Evolutionary conservation across 306 rosid genomes (phyloP), one percentile per base, ranked within the genome.

Genomic region (Cucumis melo): DNA sequence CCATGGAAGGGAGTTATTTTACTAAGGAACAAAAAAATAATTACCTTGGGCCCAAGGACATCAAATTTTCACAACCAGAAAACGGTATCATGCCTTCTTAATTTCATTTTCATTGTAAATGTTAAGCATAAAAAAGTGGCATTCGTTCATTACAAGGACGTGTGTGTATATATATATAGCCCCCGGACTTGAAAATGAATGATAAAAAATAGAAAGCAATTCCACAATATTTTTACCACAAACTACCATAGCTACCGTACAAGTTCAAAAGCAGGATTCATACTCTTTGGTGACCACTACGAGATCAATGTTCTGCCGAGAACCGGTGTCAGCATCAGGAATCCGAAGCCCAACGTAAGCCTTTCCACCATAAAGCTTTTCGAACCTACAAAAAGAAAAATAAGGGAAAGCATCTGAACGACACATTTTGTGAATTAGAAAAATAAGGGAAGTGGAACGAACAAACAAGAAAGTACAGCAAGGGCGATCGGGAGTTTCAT

Each of bases 271-370:
- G 20, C 5, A 20, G 20, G 12, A 78, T 23, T 10, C 44, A 71
- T 86, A 93, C 97, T 82, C 84, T 87, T 87, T 77, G 74, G 88
- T 87, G 80, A 81, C 77, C n/a, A 82, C 89, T 81, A 94, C 93
- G 20, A 89, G 62, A 78, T 94, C 93, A 84, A 94, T 89, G 74
- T 78, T 85, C 88, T 89, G 95, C 24, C 83, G 81, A 11, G 97
- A 79, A 72, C 88, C 83, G 46, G 92, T 80, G 73, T 91, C 97
- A n/a, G 96, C 91, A 78, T 94, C 98, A 1, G 99, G 99, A 80
- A 94, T 89, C 20, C 97, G 91, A 80, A 94, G 96, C 77, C 96
- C 99, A 3, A 85, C 87, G 70, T 78, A 87, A 12, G 85, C 92
- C 68, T 86, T 90, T 39, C 89, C 97, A 51, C 93, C 93, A 21